Percentiles rank a stretch among this genome's conserved stretches.
phyloP scores from a whole-genome alignment of 495 filamentous ascomycete genomes.

The Aspergillus coremiiformis region DNA sequence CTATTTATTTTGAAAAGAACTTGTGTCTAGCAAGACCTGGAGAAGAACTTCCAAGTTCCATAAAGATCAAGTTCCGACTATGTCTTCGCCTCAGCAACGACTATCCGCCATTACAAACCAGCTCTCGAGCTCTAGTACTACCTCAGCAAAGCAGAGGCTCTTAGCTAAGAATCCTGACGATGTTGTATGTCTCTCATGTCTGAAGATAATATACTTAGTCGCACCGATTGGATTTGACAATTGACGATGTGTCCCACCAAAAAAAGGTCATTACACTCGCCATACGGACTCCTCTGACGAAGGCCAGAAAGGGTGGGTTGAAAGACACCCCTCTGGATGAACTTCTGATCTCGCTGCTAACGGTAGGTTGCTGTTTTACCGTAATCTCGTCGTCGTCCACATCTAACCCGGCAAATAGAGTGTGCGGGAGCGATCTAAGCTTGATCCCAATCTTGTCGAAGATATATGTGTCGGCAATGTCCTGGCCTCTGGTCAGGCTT shows the following conservation, averaged over 20 bases:
- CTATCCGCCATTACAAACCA: conserved; percentile 36
- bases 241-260: background rate
- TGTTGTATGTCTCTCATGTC: conserved; percentile 24
- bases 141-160: conserved; percentile 27
- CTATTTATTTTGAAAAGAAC: background rate
- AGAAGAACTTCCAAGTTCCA: background rate
- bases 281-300: conserved; percentile 70
- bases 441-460: conserved; percentile 81
- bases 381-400: background rate
- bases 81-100: conserved; percentile 41
- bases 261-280: conserved; percentile 75
- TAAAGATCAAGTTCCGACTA: conserved; percentile 4
- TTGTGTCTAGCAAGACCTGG: too few species aligned
- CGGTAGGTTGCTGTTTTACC: conserved; percentile 40
- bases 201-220: background rate
- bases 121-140: conserved; percentile 24
- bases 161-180: conserved; percentile 39
- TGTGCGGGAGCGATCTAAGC: conserved; percentile 61
- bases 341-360: conserved; percentile 67
- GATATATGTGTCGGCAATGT: conserved; percentile 92
- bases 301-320: conserved; percentile 75
- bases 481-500: conserved; percentile 51
- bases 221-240: background rate
- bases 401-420: conserved; percentile 18
- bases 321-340: conserved; percentile 86